Evolutionary conservation across 148 eudicot genomes (phyloP), one percentile per base, ranked within the genome.

Genomic region (Rhododendron molle): DNA sequence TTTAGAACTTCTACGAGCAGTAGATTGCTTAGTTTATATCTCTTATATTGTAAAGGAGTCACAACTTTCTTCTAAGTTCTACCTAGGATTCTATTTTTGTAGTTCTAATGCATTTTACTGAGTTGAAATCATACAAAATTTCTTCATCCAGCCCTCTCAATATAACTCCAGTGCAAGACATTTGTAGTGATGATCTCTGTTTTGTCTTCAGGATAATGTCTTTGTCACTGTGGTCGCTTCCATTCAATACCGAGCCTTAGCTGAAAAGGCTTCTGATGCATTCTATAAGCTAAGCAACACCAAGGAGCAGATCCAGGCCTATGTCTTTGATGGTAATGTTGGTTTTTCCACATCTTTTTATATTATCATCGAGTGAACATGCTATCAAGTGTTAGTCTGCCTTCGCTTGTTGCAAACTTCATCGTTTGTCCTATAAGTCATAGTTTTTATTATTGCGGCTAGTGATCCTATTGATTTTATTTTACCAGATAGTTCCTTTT

Each of bases 211-310:
- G 91, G 91, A 90, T 56, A 90, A 90, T 86, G 91, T 90, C 50
- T 90, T 90, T 86, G 91, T 90, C 36, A 90, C 79, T 56, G 88
- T 90, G 83, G 92, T 90, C 18, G 92, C 92, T 18, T 90, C 92
- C 4, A 56, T 90, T 52, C 92, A 90, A 26, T 90, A 90, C 73
- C 90, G 89, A 79, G 91, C 91, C 81, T 15, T 90, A 87, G 78
- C 89, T 1, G 89, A 90, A 21, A 90, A 90, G 56, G 91, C 90
- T 23, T 34, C 88, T 82, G 91, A 90, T 88, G 91, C 91, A 60
- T 90, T 86, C 72, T 90, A 90, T 47, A 90, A 88, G 83, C 91
- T 90, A 67, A 78, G 89, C 40, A 88, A 90, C 84, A 90, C 91
- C n/a, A 90, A 83, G 87, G 84, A 43, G 38, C 91, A 90, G 50